These are phyloP conservation scores for Colletotrichum sp. DNA, from an alignment of 2,329 filamentous ascomycete species.

Conservation along the genomic window DNA sequence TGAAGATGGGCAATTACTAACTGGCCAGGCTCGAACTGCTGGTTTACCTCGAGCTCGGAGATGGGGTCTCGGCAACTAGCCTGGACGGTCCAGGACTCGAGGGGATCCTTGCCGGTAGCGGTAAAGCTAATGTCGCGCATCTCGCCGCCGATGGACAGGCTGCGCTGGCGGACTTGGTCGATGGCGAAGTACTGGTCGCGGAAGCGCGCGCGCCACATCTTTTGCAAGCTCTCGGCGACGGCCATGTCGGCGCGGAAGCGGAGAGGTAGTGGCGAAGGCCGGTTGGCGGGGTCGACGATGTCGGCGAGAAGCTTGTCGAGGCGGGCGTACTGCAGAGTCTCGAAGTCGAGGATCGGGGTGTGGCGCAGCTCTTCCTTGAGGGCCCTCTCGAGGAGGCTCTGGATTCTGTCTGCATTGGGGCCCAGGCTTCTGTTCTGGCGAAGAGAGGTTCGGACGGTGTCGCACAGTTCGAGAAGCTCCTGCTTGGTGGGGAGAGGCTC, in stretches of 20 bases:
- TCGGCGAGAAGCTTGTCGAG: slow-evolving; percentile 51
- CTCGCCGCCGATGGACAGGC: slow-evolving; percentile 39
- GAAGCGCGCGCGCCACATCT: slow-evolving; percentile 50
- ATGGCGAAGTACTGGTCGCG: slow-evolving; percentile 49
- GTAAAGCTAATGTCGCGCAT: slow-evolving; percentile 47
- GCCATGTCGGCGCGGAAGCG: slow-evolving; percentile 37
- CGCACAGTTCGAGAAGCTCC: slow-evolving; percentile 44
- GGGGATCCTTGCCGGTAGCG: slow-evolving; percentile 29
- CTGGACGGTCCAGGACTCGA: slow-evolving; percentile 42
- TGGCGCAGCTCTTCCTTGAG: slow-evolving; percentile 41
- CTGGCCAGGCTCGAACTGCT: slow-evolving; percentile 53
- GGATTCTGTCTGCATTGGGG: slow-evolving; percentile 37
- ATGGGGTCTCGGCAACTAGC: slow-evolving; percentile 30
- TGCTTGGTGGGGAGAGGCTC: slow-evolving; percentile 2
- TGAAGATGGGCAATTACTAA: slow-evolving; percentile 34
- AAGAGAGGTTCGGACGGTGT: slow-evolving; percentile 44
- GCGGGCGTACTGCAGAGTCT: slow-evolving; percentile 40
- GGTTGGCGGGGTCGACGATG: slow-evolving; percentile 35
- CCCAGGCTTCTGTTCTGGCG: slow-evolving; percentile 34
- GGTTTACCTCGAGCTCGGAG: slow-evolving; percentile 44
- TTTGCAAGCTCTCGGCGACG: slow-evolving; percentile 43
- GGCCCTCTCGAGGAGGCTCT: slow-evolving; percentile 42
- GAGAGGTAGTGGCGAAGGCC: slow-evolving; percentile 28
- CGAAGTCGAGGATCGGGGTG: slow-evolving; percentile 39
- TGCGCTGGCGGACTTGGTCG: slow-evolving; percentile 45